These are phyloP conservation scores for Fusarium veterinarium DNA, from an alignment of 2,329 filamentous ascomycete genomes.

Conservation along the genomic window DNA sequence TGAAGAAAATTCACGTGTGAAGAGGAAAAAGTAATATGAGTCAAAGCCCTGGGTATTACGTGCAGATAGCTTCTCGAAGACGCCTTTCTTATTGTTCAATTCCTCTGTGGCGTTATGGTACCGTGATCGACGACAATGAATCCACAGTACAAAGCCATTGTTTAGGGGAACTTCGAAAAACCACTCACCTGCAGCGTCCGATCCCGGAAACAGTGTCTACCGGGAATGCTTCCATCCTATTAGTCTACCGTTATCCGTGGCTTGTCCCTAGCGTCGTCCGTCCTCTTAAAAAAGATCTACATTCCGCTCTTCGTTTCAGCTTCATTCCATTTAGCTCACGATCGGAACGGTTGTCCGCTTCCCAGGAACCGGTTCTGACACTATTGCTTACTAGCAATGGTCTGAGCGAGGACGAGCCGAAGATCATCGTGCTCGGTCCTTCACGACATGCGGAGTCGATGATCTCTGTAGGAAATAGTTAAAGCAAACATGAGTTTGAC, in stretches of 20 bases:
- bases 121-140: neutral
- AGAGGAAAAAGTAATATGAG: neutral
- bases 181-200: neutral
- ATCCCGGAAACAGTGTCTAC: slow-evolving; percentile 2
- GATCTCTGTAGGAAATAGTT: neutral
- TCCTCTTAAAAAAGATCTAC: neutral
- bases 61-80: neutral
- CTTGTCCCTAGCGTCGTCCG: neutral
- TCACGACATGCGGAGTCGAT: neutral
- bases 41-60: neutral
- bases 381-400: neutral
- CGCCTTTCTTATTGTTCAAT: no score
- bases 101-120: neutral
- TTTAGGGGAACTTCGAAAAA: neutral
- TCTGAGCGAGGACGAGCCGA: neutral
- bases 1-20: neutral
- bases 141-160: neutral
- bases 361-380: neutral
- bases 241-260: neutral
- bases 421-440: neutral
- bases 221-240: slow-evolving; percentile 1
- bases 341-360: neutral
- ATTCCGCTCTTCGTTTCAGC: neutral
- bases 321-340: neutral
- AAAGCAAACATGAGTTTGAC: neutral